Evolutionary conservation across 352 stramenopile genomes (phyloP).

Genomic region (Globisporangium splendens): DNA sequence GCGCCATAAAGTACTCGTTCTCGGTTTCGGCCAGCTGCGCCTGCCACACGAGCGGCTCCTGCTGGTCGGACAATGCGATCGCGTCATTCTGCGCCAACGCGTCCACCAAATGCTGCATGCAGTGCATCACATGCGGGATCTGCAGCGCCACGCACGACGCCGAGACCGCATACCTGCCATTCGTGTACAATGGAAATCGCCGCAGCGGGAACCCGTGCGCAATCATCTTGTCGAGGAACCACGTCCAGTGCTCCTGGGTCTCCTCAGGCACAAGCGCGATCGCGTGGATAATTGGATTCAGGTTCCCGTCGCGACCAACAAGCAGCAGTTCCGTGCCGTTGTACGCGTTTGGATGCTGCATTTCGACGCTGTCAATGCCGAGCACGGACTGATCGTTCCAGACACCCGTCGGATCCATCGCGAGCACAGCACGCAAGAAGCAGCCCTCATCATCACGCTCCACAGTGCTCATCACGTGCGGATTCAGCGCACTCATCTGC

Average conservation of each 20-base stretch:
- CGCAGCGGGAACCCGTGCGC: conserved; percentile 41
- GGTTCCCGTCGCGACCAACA: conserved; percentile 32
- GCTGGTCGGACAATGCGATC: conserved; percentile 23
- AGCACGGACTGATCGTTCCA: conserved; percentile 42
- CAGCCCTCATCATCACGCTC: conserved; percentile 24
- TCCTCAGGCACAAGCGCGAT: conserved; percentile 33
- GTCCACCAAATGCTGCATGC: conserved; percentile 32
- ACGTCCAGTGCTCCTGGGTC: conserved; percentile 25
- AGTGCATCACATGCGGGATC: conserved; percentile 31
- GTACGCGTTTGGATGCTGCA: conserved; percentile 20
- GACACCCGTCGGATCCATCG: conserved; percentile 35
- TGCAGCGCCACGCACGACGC: conserved; percentile 18
- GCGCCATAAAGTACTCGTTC: conserved; percentile 27
- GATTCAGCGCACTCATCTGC: conserved; percentile 31
- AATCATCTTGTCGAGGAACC: conserved; percentile 45
- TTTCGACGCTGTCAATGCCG: conserved; percentile 31
- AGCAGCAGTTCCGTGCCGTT: conserved; percentile 33
- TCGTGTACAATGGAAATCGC: conserved; percentile 34
- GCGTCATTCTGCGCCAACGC: conserved; percentile 21
- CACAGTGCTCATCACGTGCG: conserved; percentile 25
- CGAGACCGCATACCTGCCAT: conserved; percentile 21
- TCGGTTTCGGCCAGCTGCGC: conserved; percentile 38
- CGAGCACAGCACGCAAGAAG: conserved; percentile 32
- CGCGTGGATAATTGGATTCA: conserved; percentile 33
- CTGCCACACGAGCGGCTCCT: conserved; percentile 32